These are phyloP conservation scores for Prunus armeniaca DNA, from an alignment of 306 rosid genomes.

Conservation along the genomic window DNA sequence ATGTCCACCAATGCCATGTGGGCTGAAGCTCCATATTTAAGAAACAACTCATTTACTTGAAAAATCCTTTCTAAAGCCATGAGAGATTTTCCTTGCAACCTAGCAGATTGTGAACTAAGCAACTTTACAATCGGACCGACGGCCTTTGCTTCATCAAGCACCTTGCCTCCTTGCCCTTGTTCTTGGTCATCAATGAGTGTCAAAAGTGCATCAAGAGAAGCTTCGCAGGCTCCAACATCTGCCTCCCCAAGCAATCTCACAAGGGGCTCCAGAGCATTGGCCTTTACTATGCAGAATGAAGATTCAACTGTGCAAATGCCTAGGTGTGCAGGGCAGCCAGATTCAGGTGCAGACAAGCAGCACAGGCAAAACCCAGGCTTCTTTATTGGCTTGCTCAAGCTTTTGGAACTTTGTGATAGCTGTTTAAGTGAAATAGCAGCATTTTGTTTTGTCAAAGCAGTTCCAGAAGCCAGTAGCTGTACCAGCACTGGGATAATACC, in stretches of 20 bases:
- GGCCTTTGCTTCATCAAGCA: constrained; percentile 50
- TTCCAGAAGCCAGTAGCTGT: constrained; percentile 49
- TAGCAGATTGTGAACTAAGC: constrained; percentile 26
- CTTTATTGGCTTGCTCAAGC: constrained; percentile 51
- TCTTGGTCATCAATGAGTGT: constrained; percentile 44
- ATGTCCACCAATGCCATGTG: constrained; percentile 54
- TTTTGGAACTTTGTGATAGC: constrained; percentile 55
- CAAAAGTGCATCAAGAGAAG: constrained; percentile 53
- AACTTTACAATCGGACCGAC: constrained; percentile 38
- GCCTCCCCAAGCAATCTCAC: constrained; percentile 53
- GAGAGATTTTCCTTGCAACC: constrained; percentile 48
- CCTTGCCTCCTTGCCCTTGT: constrained; percentile 43
- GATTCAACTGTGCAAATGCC: constrained; percentile 54
- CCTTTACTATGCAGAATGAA: constrained; percentile 57
- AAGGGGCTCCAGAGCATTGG: constrained; percentile 57
- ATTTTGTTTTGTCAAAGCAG: constrained; percentile 39
- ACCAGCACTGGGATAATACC: constrained; percentile 58
- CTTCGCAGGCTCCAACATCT: constrained; percentile 47
- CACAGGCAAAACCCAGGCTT: constrained; percentile 26
- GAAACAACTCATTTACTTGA: constrained; percentile 41
- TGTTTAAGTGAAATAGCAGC: constrained; percentile 60
- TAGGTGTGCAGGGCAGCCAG: constrained; percentile 48
- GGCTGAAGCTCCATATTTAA: constrained; percentile 34
- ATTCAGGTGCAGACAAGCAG: constrained; percentile 35
- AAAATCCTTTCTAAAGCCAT: constrained; percentile 48